Percentiles rank a stretch among this genome's conserved stretches.
Evolutionary conservation across 306 rosid species (phyloP).

Genomic region (Amphicarpaea edgeworthii): DNA sequence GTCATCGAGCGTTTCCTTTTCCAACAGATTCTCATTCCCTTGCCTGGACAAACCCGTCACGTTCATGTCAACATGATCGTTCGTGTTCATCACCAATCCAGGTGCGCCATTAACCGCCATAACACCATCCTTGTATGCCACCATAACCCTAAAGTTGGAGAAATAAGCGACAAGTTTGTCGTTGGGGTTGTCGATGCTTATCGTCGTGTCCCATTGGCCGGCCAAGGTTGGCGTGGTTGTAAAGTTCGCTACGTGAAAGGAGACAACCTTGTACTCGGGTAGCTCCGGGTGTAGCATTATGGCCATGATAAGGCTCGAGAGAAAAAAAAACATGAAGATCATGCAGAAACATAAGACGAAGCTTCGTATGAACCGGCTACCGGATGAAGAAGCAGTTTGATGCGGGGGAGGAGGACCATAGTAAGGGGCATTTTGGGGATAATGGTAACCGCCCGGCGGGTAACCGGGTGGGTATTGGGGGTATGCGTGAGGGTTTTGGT

Average conservation of each 20-base stretch:
- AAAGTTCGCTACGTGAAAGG: conserved; percentile 44
- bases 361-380: conserved; percentile 41
- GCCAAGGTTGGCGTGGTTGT: conserved; percentile 12
- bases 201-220: conserved; percentile 46
- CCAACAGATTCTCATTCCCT: background rate
- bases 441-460: background rate
- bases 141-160: background rate
- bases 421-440: conserved; percentile 15
- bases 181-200: conserved; percentile 50
- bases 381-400: background rate
- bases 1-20: background rate
- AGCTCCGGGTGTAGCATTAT: conserved; percentile 35
- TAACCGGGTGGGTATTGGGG: background rate
- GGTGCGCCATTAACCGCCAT: background rate
- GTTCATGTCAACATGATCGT: background rate
- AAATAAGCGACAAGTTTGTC: background rate
- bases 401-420: conserved; percentile 9
- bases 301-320: conserved; percentile 37
- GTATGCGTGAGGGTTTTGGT: background rate
- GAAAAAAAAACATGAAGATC: background rate
- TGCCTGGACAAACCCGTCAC: background rate
- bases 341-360: conserved; percentile 5
- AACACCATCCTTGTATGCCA: background rate
- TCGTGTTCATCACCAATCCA: background rate
- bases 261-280: conserved; percentile 46